Evolutionary conservation across 139 green algal genomes (phyloP).

Genomic region (Micractinium conductrix): DNA sequence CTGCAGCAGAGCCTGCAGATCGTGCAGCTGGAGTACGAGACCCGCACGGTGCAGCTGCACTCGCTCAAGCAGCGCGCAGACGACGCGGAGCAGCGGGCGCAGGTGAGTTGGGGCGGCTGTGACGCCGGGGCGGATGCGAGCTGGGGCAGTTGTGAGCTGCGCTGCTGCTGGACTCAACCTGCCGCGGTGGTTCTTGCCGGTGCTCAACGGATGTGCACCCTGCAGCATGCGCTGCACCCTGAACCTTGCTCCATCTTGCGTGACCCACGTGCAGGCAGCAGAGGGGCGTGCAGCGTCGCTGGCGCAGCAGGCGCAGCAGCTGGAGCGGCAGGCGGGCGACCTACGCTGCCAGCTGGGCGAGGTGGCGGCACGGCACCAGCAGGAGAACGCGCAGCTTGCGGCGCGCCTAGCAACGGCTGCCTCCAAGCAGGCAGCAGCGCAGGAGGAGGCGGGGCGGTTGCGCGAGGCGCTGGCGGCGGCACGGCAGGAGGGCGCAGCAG

Average conservation of each 20-base stretch:
- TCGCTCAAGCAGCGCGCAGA: slow-evolving; percentile 11
- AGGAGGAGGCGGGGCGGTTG: not conserved
- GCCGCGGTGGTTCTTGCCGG: not conserved
- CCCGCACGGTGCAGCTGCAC: not conserved
- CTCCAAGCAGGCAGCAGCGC: not conserved
- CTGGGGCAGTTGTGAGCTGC: not conserved
- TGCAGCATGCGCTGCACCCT: too few species aligned
- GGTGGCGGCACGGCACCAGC: slow-evolving; percentile 1
- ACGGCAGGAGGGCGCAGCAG: too few species aligned
- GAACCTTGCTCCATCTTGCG: not conserved
- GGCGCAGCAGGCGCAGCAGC: not conserved
- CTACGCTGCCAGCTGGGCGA: slow-evolving; percentile 15
- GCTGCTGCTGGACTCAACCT: not conserved
- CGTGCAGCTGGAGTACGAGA: slow-evolving; percentile 33
- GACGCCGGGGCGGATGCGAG: not conserved
- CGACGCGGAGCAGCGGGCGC: slow-evolving; percentile 4
- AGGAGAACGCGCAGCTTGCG: not conserved
- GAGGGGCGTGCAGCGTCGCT: not conserved
- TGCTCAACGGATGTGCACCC: too few species aligned
- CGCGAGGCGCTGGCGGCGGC: not conserved
- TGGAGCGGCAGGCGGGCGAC: not conserved
- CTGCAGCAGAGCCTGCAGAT: slow-evolving; percentile 42
- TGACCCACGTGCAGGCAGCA: not conserved
- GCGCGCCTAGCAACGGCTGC: not conserved
- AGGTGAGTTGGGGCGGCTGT: not conserved